Conservation (phyloP, 2,329 filamentous ascomycete genomes). For the Alternaria sp. region DNA sequence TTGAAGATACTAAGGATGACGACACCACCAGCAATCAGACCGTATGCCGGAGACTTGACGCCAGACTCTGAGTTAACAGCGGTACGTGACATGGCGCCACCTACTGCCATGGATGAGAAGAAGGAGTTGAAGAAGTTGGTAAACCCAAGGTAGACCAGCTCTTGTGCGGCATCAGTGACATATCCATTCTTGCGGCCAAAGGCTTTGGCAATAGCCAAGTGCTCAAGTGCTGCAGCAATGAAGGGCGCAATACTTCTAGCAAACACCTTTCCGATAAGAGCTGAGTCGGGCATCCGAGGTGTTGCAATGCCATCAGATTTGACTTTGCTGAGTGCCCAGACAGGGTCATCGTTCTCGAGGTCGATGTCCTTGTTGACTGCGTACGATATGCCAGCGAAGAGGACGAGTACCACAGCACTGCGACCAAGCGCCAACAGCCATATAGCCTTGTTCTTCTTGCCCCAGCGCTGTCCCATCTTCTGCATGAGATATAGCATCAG, state of each 20-base stretch:
- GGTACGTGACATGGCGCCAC: conserved; percentile 72
- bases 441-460: conserved; percentile 64
- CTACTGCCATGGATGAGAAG: conserved; percentile 71
- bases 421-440: conserved; percentile 68
- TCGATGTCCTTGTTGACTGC: conserved; percentile 63
- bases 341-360: conserved; percentile 49
- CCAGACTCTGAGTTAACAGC: conserved; percentile 72
- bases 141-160: conserved; percentile 69
- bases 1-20: conserved; percentile 70
- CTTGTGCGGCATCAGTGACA: conserved; percentile 69
- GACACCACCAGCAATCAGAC: conserved; percentile 67
- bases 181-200: conserved; percentile 71
- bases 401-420: conserved; percentile 66
- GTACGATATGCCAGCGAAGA: conserved; percentile 71
- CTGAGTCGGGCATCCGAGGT: conserved; percentile 58
- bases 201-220: conserved; percentile 70
- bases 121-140: conserved; percentile 71
- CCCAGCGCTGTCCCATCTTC: conserved; percentile 66
- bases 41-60: conserved; percentile 68
- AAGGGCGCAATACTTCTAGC: conserved; percentile 67
- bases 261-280: conserved; percentile 63
- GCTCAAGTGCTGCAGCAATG: conserved; percentile 68
- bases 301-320: conserved; percentile 63
- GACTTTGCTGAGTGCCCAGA: conserved; percentile 68
- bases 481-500: conserved; percentile 65